These are phyloP conservation scores for Blastobotrys parvus DNA, from an alignment of 805 yeast genomes.

Conservation along the genomic window DNA sequence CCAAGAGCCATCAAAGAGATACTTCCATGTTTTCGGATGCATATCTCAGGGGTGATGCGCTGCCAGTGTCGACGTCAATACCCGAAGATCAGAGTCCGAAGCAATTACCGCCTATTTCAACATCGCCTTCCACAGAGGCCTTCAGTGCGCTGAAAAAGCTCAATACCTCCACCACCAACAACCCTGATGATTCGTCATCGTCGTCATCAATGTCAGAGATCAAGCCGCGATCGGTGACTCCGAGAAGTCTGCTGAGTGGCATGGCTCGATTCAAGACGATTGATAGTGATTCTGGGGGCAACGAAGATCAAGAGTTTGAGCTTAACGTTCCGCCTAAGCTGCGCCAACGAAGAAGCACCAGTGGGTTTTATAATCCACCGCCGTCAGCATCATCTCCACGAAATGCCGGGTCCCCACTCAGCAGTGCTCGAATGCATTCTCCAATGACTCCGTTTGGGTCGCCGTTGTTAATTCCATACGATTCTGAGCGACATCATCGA, in stretches of 20 bases:
- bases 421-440: conserved; percentile 21
- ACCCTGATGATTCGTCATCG: neutral
- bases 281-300: conserved; percentile 1
- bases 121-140: neutral
- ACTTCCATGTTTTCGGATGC: conserved; percentile 34
- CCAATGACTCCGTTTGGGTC: conserved; percentile 58
- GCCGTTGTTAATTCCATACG: conserved; percentile 47
- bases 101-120: neutral
- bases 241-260: conserved; percentile 1
- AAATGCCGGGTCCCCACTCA: conserved; percentile 13
- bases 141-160: neutral
- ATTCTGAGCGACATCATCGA: conserved; percentile 24
- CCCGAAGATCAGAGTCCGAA: neutral
- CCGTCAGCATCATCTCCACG: conserved; percentile 2
- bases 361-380: conserved; percentile 7
- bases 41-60: conserved; percentile 33
- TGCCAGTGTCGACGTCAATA: conserved; percentile 25
- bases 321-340: conserved; percentile 29
- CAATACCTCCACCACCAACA: neutral
- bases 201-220: neutral
- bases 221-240: neutral
- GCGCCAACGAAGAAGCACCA: conserved; percentile 17
- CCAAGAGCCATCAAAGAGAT: neutral
- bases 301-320: conserved; percentile 18
- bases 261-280: neutral